Evolutionary conservation across 2,329 filamentous ascomycete genomes (phyloP).

Genomic region (Venturia nashicola): DNA sequence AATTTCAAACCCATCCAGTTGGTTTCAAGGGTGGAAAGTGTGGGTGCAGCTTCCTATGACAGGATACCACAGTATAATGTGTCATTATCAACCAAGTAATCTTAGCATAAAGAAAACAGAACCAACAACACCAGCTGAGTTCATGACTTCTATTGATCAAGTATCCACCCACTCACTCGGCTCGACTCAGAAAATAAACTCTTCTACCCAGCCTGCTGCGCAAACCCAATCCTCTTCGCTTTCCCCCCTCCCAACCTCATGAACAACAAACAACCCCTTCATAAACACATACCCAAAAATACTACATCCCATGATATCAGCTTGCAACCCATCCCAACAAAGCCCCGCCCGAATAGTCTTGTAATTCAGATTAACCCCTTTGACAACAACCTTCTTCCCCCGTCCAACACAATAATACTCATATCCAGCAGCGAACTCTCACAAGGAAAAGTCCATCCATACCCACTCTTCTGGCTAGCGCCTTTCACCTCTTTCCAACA

Average conservation of each 20-base stretch:
- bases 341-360: neutral
- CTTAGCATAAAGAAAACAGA: too few relatives aligned
- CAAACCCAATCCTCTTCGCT: slow-evolving; percentile 31
- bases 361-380: neutral
- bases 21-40: too few relatives aligned
- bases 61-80: too few relatives aligned
- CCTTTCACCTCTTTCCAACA: slow-evolving; percentile 49
- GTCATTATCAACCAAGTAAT: too few relatives aligned
- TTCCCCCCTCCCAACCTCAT: slow-evolving; percentile 37
- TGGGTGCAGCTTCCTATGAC: too few relatives aligned
- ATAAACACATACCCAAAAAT: slow-evolving; percentile 73
- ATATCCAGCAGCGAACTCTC: slow-evolving; percentile 39
- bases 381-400: slow-evolving; percentile 16
- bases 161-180: too few relatives aligned
- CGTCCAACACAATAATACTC: slow-evolving; percentile 38
- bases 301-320: slow-evolving; percentile 41
- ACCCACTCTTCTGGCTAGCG: slow-evolving; percentile 22
- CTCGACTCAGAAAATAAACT: too few relatives aligned
- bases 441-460: slow-evolving; percentile 46
- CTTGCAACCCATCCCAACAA: slow-evolving; percentile 66
- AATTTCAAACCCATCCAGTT: too few relatives aligned
- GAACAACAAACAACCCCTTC: slow-evolving; percentile 65
- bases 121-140: too few relatives aligned
- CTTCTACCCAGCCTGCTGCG: slow-evolving; percentile 20
- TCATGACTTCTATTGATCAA: too few relatives aligned